Percentiles rank a stretch among this genome's conserved stretches.
phyloP scores from a whole-genome alignment of 2,329 filamentous ascomycete species.

The Ramichloridium luteum region DNA sequence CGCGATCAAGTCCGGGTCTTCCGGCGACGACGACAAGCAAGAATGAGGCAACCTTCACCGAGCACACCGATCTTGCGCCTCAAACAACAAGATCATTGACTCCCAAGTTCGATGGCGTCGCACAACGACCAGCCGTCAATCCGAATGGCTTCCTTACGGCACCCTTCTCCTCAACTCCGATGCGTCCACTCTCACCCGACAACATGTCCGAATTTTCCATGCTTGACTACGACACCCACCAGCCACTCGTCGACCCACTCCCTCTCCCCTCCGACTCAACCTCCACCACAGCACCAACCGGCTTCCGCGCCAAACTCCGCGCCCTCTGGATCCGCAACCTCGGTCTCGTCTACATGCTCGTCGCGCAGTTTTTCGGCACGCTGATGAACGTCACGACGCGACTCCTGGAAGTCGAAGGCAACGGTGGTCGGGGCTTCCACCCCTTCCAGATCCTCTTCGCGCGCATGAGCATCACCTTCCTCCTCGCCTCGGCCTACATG shows the following conservation, averaged over 20 bases:
- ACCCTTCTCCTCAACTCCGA: conserved; percentile 17
- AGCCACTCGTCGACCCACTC: conserved; percentile 5
- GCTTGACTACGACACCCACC: conserved; percentile 19
- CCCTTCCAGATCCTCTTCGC: conserved; percentile 76
- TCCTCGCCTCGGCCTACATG: conserved; percentile 56
- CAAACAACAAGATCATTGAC: conserved; percentile 2
- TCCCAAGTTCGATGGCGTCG: conserved; percentile 4
- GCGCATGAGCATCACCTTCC: conserved; percentile 61
- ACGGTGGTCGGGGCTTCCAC: conserved; percentile 59
- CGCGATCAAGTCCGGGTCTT: no score
- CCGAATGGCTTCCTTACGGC: conserved; percentile 17
- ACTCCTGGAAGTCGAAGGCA: conserved; percentile 55
- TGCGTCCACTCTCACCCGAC: conserved; percentile 31
- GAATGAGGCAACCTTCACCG: no score
- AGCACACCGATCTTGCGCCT: conserved; percentile 1
- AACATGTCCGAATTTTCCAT: conserved; percentile 29
- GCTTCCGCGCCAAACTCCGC: conserved; percentile 13
- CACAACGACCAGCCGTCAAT: conserved; percentile 3
- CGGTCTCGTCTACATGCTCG: conserved; percentile 58
- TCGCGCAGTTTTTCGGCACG: conserved; percentile 69
- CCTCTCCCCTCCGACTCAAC: not conserved
- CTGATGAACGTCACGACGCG: conserved; percentile 77
- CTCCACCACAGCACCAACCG: conserved; percentile 1
- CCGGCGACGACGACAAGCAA: no score
- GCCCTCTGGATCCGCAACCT: conserved; percentile 54